Evolutionary conservation across 108 stramenopile genomes (phyloP).

Genomic region (Seminavis robusta): DNA sequence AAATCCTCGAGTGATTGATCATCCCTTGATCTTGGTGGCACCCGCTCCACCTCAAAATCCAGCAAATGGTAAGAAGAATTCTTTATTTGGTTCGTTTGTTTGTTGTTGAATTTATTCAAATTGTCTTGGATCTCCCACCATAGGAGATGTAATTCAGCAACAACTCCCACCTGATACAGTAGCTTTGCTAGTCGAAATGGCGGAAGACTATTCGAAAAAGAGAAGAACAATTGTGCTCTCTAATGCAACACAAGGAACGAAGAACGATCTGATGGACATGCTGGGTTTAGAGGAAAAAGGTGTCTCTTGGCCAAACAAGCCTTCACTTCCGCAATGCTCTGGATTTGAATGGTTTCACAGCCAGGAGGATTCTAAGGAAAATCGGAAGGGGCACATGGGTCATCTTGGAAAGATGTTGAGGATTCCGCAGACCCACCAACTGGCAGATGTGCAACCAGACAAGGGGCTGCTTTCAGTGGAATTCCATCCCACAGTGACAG

Average conservation of each 20-base stretch:
- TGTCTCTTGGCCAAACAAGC: conserved; percentile 4
- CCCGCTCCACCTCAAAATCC: too few relatives aligned
- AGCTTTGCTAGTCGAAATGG: too few relatives aligned
- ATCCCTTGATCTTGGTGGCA: too few relatives aligned
- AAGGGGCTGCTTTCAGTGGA: not conserved
- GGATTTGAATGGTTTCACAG: not conserved
- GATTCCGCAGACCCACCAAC: not conserved
- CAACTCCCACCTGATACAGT: too few relatives aligned
- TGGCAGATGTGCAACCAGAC: conserved; percentile 5
- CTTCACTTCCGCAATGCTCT: not conserved
- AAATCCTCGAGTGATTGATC: too few relatives aligned
- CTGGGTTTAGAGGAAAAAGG: not conserved
- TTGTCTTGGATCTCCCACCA: too few relatives aligned
- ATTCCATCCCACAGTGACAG: too few relatives aligned
- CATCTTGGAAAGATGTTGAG: not conserved
- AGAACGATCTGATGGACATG: not conserved
- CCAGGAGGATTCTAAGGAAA: conserved; percentile 1
- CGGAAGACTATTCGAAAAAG: conserved; percentile 1
- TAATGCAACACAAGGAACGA: not conserved
- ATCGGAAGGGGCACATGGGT: conserved; percentile 3
- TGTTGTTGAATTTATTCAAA: too few relatives aligned
- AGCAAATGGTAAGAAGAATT: too few relatives aligned
- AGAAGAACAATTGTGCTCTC: conserved; percentile 1
- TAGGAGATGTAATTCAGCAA: too few relatives aligned
- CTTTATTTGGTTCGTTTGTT: too few relatives aligned